Conservation (phyloP, 495 filamentous ascomycete genomes). For the Parmelia sp. region DNA sequence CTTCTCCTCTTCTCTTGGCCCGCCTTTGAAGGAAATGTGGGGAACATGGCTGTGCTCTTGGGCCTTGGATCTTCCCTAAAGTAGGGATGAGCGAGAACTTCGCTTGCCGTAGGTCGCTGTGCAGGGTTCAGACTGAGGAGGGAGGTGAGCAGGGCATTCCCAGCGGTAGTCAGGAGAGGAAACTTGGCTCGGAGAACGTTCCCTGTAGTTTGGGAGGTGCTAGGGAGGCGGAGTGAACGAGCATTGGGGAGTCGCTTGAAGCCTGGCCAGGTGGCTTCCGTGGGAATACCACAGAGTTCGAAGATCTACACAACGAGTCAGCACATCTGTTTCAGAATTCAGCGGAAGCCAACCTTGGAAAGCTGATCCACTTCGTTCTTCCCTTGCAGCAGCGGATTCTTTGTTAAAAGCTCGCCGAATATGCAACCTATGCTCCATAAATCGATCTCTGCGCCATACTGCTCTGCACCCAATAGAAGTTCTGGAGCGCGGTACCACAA, state of each 20-base stretch:
- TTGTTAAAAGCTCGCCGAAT: conserved; percentile 83
- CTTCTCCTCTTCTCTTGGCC: conserved; percentile 78
- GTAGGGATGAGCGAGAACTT: conserved; percentile 71
- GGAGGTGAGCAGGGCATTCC: conserved; percentile 57
- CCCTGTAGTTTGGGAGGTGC: conserved; percentile 31
- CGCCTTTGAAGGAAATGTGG: conserved; percentile 89
- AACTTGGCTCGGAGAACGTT: conserved; percentile 60
- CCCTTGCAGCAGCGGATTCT: conserved; percentile 79
- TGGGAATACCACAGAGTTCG: conserved; percentile 82
- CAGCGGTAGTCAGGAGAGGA: conserved; percentile 71
- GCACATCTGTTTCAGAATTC: conserved; percentile 18
- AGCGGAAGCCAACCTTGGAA: conserved; percentile 41
- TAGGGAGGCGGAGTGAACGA: conserved; percentile 71
- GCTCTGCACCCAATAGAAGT: conserved; percentile 72
- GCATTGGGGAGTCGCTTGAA: conserved; percentile 89
- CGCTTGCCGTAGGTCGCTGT: conserved; percentile 59
- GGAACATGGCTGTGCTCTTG: conserved; percentile 80
- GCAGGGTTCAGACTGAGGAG: conserved; percentile 74
- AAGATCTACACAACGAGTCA: conserved; percentile 54
- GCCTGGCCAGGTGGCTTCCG: conserved; percentile 75
- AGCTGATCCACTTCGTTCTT: conserved; percentile 92
- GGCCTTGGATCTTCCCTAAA: conserved; percentile 85
- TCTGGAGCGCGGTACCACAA: conserved; percentile 96
- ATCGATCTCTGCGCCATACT: conserved; percentile 74
- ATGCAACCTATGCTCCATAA: conserved; percentile 97